Base-by-base conservation (phyloP, 2,329 filamentous ascomycete genomes). In the Aspergillus udagawae region DNA sequence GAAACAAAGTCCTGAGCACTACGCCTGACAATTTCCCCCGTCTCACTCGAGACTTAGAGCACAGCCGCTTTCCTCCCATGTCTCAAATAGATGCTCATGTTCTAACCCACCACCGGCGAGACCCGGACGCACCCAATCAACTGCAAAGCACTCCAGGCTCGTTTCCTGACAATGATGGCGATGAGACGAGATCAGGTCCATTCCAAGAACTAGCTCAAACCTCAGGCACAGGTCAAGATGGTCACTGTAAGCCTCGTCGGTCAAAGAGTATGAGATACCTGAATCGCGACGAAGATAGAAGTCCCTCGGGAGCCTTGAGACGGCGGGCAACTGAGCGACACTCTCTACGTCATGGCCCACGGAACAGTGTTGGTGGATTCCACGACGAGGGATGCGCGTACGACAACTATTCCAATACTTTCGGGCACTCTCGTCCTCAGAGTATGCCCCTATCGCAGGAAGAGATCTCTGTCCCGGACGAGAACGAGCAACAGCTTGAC, bases 11-110 rank as follows among this genome's bases (percentile, higher is more conserved):
- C 21, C n/a, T 27, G 20, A 47, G 44, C 20, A 41, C 45, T 41
- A 38, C 53, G 12, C 60, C 61, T 27, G 60, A 60, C 10, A 44
- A 55, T 51, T 56, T 67, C 17, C 57, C 63, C 5, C 58, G 57
- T 53, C 61, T 68, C 20, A 63, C 61, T 17, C 59, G 64, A 21
- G 62, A 67, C 29, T 23, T 56, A 14, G 65, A 68, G 47, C 68
- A 72, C 49, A 58, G 59, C 23, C 68, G 65, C 9, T 75, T 74
- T 53, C 73, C 73, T 27, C 73, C 73, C 29, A 67, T 75, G 25
- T 75, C 72, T 27, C 73, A 75, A 49, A 54, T 70, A n/a, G 72
- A 75, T 53, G 72, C 73, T 6, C 71, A 72, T 48, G 61, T 70
- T 32, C 51, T 72, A 28, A 65, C 70, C 32, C 63, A 62, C 14